These are phyloP conservation scores for Aspergillus conjunctus DNA, from an alignment of 495 filamentous ascomycete species.

Conservation along the genomic window DNA sequence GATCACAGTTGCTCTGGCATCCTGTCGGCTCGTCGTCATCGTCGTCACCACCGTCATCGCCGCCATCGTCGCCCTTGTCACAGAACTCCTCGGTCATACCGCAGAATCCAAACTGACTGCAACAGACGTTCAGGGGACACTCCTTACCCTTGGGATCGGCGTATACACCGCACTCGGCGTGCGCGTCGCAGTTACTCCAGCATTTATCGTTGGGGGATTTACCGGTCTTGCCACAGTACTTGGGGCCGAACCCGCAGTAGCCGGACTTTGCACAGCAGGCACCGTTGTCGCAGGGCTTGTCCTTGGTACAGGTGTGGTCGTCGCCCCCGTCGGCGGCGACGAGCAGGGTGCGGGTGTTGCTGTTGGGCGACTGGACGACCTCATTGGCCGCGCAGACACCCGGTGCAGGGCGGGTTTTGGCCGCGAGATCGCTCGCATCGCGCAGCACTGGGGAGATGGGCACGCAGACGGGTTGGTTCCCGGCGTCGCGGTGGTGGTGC, in stretches of 20 bases:
- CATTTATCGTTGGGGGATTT: constrained; percentile 17
- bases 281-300: constrained; percentile 10
- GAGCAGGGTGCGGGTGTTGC: background rate
- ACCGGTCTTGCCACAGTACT: constrained; percentile 12
- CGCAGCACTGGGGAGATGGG: constrained; percentile 6
- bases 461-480: background rate
- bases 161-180: constrained; percentile 35
- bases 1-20: constrained; percentile 23
- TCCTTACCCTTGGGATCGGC: constrained; percentile 21
- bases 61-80: constrained; percentile 11
- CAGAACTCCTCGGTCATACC: constrained; percentile 52
- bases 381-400: constrained; percentile 4
- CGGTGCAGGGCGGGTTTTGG: constrained; percentile 3
- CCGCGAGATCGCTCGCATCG: background rate
- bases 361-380: background rate
- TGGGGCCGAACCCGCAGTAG: constrained; percentile 13
- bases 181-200: constrained; percentile 34
- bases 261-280: constrained; percentile 10
- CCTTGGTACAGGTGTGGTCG: constrained; percentile 5
- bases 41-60: constrained; percentile 10
- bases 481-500: background rate
- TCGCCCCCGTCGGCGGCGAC: background rate
- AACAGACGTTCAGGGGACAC: constrained; percentile 39
- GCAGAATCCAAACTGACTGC: constrained; percentile 33
- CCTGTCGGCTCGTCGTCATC: constrained; percentile 9